Evolutionary conservation across 192 early-diverging fungal genomes (phyloP), one percentile per base, ranked within the genome.

Genomic region (Backusella tarrabulga): DNA sequence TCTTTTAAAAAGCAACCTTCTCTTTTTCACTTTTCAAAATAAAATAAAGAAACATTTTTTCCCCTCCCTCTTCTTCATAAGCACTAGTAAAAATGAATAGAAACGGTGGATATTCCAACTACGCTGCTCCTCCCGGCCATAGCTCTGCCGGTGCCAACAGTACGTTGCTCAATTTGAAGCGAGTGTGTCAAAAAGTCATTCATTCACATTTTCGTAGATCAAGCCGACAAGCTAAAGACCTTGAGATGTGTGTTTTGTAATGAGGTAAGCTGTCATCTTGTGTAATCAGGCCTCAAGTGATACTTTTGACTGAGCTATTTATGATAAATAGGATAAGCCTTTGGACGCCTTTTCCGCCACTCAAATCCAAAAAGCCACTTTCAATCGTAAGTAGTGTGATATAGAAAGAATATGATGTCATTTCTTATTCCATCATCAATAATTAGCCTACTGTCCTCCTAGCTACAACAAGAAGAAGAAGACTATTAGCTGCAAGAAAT

Each of bases 401-500:
- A 44, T 17, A 44, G 5, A 44, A 44, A 44, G 32, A 32, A 32
- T 3, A 17, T 44, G 15, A 19, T 44, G 15, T 75, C 23, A 41
- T 72, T n/a, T 32, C 32, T 32, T 32, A 32, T 32, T 32, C 32
- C 0, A 9, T 26, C 12, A 34, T 15, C 38, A 40, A 40, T 40
- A 12, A 4, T 34, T 35, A 85, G 84, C 71, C 4, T 83, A 78
- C 32, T 81, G 81, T 12, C 81, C 84, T 38, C 46, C 50, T 3
- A 70, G 78, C 6, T 77, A 75, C 0, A 85, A 77, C n/a, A 72
- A 41, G 4, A 82, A 82, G 21, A 67, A 72, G 46, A 84, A 86
- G 40, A 78, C 76, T 0, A 76, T 80, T 9, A 77, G 73, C n/a
- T 86, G 85, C 34, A 86, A 86, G 19, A 74, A 80, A 19, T 86